Base-by-base conservation (phyloP, 257 asterid species). In the Penstemon davidsonii region DNA sequence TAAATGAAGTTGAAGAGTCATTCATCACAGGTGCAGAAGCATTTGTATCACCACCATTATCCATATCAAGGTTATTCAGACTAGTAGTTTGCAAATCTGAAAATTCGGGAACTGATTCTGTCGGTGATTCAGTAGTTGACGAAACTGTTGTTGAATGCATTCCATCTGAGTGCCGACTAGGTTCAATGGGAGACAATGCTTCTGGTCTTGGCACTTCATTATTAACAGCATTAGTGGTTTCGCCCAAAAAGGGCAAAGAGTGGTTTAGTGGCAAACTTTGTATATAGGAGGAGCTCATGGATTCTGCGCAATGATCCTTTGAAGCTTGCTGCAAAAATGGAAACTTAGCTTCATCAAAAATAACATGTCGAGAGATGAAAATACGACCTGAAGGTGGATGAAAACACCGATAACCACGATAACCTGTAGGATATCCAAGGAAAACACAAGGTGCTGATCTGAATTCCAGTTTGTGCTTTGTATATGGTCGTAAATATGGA, bases 401-500 rank as follows among this genome's bases (percentile, higher is more conserved):
- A 0, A 13, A 18, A 38, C 72, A 67, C 3, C 5, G 4, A 13
- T 40, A 67, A 1, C 54, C 54, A 3, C 15, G 15, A 0, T 42
- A 36, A 2, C 37, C 13, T 0, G 37, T 0, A 51, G 55, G 40
- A 8, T 70, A 70, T 6, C 69, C 55, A 1, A 70, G 36, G 12
- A 70, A 70, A 3, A 67, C 53, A 19, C 69, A 61, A 3, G 69
- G 53, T 3, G 4, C 7, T 8, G 75, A 70, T 8, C 52, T 12
- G 1, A 38, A 50, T 5, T 60, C 37, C 25, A 70, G 44, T 41
- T 60, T 70, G 40, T 12, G 11, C 8, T 7, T 62, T 3, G 10
- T 25, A 40, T 70, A 70, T 4, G 69, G 62, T 3, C 47, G 7
- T 1, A 67, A 5, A 39, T 38, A 40, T 3, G 71, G 71, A 33